Base-by-base conservation (phyloP, 805 yeast genomes). In the Starmerella stigmatis region DNA sequence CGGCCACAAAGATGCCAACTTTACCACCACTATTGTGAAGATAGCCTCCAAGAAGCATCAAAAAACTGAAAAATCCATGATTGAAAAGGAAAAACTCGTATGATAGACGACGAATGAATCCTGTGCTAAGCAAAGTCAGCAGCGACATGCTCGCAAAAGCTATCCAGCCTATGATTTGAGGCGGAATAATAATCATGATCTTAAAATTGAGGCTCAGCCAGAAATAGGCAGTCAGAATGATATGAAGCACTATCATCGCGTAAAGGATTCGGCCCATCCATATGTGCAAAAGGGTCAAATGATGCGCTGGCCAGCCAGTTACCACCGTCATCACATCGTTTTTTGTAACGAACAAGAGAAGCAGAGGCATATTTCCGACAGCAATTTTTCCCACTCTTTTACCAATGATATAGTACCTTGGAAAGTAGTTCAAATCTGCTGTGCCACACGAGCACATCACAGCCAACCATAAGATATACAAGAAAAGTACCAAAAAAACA, bases 251-350 rank as follows among this genome's bases (percentile, higher is more conserved):
- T 15, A 36, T 25, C 40, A 36, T 36, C 6, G 17, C 16, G 17
- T 36, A 36, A 1, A 36, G 4, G 13, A 36, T 30, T 10, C 40
- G 25, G 13, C 40, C 40, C 40, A 36, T 36, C 40, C 40, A 36
- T 4, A 36, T 25, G 22, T 36, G 40, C 9, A 36, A 12, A 6
- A 36, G 21, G 1, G 40, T 36, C 21, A 36, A 17, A n/a, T 36
- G 21, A n/a, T 36, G 40, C 4, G 40, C 40, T 3, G 40, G 40
- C 40, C 40, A 36, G 10, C 40, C 40, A 17, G 40, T 36, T n/a
- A 36, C 6, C 1, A 16, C 5, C 8, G 40, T 36, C 40, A 36
- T 23, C 13, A 36, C 40, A 13, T 36, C 40, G 11, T 36, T 36
- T 21, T 36, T 36, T 9, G 40, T 36, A 20, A 36, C 25, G 12